Conservation (phyloP, 352 stramenopile genomes). For the Pythium dissotocum region DNA sequence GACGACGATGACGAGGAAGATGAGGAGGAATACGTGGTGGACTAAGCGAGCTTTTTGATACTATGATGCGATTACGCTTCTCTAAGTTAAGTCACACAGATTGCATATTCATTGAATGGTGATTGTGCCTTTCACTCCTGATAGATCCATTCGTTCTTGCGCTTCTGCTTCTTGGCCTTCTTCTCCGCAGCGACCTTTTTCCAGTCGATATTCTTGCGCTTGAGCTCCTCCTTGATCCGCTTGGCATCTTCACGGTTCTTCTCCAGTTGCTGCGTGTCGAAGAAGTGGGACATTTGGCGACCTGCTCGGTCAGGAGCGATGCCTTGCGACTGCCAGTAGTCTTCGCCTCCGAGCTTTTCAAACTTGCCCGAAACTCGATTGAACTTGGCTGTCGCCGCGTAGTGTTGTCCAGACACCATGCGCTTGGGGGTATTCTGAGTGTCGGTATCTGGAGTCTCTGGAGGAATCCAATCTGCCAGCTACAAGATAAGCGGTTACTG, state of each 20-base stretch:
- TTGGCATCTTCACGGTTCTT: constrained; percentile 81
- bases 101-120: not conserved
- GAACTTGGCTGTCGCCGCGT: constrained; percentile 72
- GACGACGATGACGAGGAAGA: constrained; percentile 55
- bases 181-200: constrained; percentile 85
- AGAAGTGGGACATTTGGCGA: constrained; percentile 88
- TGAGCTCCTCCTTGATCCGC: constrained; percentile 76
- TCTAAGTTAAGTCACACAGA: constrained; percentile 27
- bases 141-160: constrained; percentile 86
- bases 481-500: constrained; percentile 24
- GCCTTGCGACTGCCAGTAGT: constrained; percentile 64
- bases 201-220: constrained; percentile 87
- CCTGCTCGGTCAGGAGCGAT: constrained; percentile 69
- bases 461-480: constrained; percentile 79
- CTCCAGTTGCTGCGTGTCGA: constrained; percentile 75
- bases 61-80: not conserved
- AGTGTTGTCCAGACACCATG: constrained; percentile 65
- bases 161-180: constrained; percentile 85
- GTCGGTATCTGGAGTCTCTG: constrained; percentile 37
- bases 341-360: constrained; percentile 60
- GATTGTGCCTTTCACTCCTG: constrained; percentile 44
- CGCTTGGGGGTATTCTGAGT: constrained; percentile 23
- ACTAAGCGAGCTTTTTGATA: constrained; percentile 34
- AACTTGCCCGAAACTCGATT: constrained; percentile 78
- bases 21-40: constrained; percentile 75